Evolutionary conservation across 345 rosid species (phyloP), one percentile per base, ranked within the genome.

Genomic region (Turnera subulata): DNA sequence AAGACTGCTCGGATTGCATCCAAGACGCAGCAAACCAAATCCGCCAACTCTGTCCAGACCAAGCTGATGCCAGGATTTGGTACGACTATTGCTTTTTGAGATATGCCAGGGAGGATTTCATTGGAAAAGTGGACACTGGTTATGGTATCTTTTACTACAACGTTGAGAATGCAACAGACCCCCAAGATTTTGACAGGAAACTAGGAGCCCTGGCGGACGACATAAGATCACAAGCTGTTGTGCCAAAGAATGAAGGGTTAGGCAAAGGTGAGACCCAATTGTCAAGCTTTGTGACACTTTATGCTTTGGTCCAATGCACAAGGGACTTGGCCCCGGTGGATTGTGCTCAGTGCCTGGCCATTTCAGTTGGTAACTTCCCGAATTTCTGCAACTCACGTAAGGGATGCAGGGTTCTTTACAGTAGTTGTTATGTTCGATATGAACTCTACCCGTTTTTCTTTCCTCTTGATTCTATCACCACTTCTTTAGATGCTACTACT

Each of bases 391-490:
- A 56, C 48, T 62, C 64, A 71, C 58, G 50, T 57, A 84, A 76
- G 63, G 95, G 92, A 0, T 89, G 95, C 29, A 79, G 85, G 32
- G 84, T 77, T 56, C 56, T 86, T 35, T 89, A 82, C 59, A 75
- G 82, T 37, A 86, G 88, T 62, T 89, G 91, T 44, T 89, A 81
- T 43, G 76, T 78, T 32, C 82, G 88, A 25, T 86, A 89, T 24
- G 94, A 89, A 69, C 77, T 86, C 35, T 89, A 86, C 63, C 97
- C 95, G 9, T 89, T 89, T 68, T 89, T 78, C 77, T 86, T 69
- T 66, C 94, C 90, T 23, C 80, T 83, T 48, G 78, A 80, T 63
- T 58, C 74, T n/a, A n/a, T n/a, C n/a, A n/a, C n/a, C n/a, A n/a
- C n/a, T n/a, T n/a, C n/a, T n/a, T n/a, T n/a, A n/a, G n/a, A n/a